Evolutionary conservation across 192 early-diverging fungal genomes (phyloP).

Genomic region (Entomortierella lignicola): DNA sequence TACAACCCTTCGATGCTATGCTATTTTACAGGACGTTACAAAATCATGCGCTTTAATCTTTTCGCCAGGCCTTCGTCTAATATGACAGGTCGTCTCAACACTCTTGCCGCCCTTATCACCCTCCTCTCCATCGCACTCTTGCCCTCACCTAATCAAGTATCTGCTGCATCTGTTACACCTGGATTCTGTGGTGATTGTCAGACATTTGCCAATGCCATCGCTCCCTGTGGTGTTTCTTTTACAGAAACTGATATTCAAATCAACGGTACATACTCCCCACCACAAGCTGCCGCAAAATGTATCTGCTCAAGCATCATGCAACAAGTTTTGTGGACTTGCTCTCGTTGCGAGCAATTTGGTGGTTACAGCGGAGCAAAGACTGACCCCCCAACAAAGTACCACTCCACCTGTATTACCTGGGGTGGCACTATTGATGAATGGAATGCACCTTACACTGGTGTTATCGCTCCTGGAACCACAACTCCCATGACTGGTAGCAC

Average conservation of each 20-base stretch:
- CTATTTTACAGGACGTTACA: neutral
- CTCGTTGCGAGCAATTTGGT: conserved; percentile 7
- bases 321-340: conserved; percentile 36
- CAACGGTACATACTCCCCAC: conserved; percentile 23
- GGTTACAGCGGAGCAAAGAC: neutral
- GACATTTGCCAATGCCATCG: conserved; percentile 25
- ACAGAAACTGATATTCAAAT: conserved; percentile 13
- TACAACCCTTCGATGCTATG: neutral
- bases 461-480: conserved; percentile 28
- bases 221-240: conserved; percentile 33
- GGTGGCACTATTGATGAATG: neutral
- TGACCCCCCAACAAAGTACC: conserved; percentile 23
- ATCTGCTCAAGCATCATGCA: conserved; percentile 31
- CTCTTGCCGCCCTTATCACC: neutral
- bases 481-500: neutral
- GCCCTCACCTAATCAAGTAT: conserved; percentile 1
- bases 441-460: conserved; percentile 28
- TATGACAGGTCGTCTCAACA: neutral
- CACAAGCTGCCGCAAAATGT: conserved; percentile 23
- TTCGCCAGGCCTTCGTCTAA: neutral
- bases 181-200: conserved; percentile 52
- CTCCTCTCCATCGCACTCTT: conserved; percentile 6
- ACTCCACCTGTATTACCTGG: conserved; percentile 22
- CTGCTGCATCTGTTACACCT: neutral
- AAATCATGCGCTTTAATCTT: conserved; percentile 3